Evolutionary conservation across 179 eudicot genomes (phyloP).

Genomic region (Heliamphora ciliata): DNA sequence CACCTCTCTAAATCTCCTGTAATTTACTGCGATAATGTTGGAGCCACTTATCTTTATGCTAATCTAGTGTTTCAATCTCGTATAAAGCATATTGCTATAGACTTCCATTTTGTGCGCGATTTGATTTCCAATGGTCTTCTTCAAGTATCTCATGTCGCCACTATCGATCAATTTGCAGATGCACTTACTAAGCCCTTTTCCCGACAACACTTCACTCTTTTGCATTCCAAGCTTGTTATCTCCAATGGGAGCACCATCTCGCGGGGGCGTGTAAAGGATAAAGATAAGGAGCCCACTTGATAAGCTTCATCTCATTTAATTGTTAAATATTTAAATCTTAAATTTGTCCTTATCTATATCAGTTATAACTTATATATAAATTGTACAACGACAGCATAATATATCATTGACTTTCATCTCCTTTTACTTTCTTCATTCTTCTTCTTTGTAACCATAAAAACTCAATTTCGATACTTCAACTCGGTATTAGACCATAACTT

Average conservation of each 20-base stretch:
- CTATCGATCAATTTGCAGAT: neutral
- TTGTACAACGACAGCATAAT: too few species aligned
- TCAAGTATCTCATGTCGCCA: neutral
- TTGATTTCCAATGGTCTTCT: neutral
- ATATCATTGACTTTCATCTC: too few species aligned
- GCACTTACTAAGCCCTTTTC: neutral
- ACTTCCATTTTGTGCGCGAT: neutral
- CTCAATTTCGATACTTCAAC: too few species aligned
- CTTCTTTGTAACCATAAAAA: too few species aligned
- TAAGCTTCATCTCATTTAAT: too few species aligned
- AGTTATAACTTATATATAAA: too few species aligned
- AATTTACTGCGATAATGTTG: neutral
- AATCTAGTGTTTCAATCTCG: constrained; percentile 8
- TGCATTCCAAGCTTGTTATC: neutral
- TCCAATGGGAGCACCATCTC: constrained; percentile 3
- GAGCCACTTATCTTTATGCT: constrained; percentile 6
- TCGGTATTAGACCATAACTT: too few species aligned
- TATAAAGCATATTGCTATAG: neutral
- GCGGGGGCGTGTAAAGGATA: neutral
- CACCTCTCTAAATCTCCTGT: neutral
- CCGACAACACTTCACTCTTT: neutral
- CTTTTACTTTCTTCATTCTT: too few species aligned
- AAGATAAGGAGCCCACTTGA: too few species aligned
- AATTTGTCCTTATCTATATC: too few species aligned
- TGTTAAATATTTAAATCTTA: too few species aligned